Evolutionary conservation across 306 rosid species (phyloP).

Genomic region (apple (Malus domestica)): ASM211411v1 NC_041799.1:40305501-40306000

Average conservation of each 20-base stretch:
- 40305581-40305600: fast-evolving
- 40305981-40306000: too few species aligned
- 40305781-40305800: not conserved
- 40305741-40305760: not conserved
- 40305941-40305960: too few species aligned
- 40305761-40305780: not conserved
- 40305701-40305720: not conserved
- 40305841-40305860: not conserved
- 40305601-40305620: too few species aligned
- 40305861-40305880: not conserved
- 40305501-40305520: too few species aligned
- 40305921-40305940: not conserved
- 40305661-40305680: too few species aligned
- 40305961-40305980: too few species aligned
- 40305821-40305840: not conserved
- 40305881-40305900: not conserved
- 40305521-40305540: fast-evolving
- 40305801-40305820: not conserved
- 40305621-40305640: too few species aligned
- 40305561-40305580: too few species aligned
- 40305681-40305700: not conserved
- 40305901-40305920: not conserved
- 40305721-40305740: not conserved
- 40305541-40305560: too few species aligned
- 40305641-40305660: not conserved